Base-by-base conservation (phyloP, 352 stramenopile genomes). In the Globisporangium paroecandrum region DNA sequence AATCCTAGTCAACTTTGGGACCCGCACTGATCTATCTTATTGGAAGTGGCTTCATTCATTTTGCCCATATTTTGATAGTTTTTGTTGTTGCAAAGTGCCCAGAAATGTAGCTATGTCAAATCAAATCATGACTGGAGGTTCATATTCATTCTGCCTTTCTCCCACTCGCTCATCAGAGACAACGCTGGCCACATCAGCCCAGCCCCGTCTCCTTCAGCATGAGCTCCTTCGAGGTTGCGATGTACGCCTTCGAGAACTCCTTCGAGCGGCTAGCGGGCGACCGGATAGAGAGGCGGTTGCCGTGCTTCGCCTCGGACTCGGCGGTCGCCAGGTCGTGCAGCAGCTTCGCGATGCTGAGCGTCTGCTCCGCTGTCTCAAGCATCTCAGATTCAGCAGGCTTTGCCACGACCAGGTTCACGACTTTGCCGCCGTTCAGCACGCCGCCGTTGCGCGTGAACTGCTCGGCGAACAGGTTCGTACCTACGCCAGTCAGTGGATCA, bases 321-420 rank as follows among this genome's bases (percentile, higher is more conserved):
- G 83, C 83, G 8, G 77, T 90, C 27, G 83, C 83, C 25, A 90
- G 66, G 24, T 94, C 81, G 60, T 94, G 82, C 32, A 93, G 73
- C 58, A 93, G 61, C 59, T 91, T 91, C 58, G 83, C 80, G 79
- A 93, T 91, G n/a, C 69, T 75, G 7, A 93, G 74, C 36, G 81
- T 92, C 61, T 94, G 82, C 54, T 91, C 83, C 0, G 83, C 85
- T 1, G 73, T 85, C 69, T 89, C 83, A 25, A 90, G 70, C 49
- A 77, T 47, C 62, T 86, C 74, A 2, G 78, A 63, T 29, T 89
- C 77, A 1, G 72, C 20, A 4, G 54, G 54, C 46, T 64, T 85
- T 51, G 71, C 41, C 36, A 81, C 61, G 13, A 85, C 64, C 46
- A 81, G 70, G 25, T 76, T 64, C 12, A 79, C 70, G 46, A 80